Percentiles rank a stretch among this genome's conserved stretches.
These are phyloP conservation scores for Alternaria angustiovoidea DNA, from an alignment of 2,329 filamentous ascomycete genomes.

Conservation along the genomic window DNA sequence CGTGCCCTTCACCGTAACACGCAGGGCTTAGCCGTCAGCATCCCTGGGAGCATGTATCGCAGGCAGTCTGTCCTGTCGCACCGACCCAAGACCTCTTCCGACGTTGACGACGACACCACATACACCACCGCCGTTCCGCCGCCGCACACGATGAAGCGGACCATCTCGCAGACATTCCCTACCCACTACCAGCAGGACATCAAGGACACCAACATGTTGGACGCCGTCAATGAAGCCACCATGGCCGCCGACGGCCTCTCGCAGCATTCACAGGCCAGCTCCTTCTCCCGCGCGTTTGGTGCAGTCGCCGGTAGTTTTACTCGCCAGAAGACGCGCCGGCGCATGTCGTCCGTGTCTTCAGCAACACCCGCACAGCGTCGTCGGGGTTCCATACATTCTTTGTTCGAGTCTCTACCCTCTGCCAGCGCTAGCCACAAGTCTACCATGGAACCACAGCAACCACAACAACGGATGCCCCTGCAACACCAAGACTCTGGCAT, in stretches of 20 bases:
- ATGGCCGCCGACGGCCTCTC: constrained; percentile 22
- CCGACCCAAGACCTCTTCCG: constrained; percentile 54
- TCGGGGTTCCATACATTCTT: constrained; percentile 40
- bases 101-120: constrained; percentile 48
- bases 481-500: constrained; percentile 48
- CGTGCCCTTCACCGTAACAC: constrained; percentile 12
- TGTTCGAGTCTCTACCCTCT: constrained; percentile 34
- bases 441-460: constrained; percentile 33
- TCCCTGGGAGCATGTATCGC: constrained; percentile 46
- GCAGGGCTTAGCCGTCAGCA: constrained; percentile 19
- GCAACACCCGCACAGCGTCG: constrained; percentile 32
- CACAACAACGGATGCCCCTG: constrained; percentile 33
- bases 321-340: constrained; percentile 45
- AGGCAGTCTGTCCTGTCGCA: constrained; percentile 47
- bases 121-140: constrained; percentile 19
- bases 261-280: constrained; percentile 35
- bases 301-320: constrained; percentile 40
- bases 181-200: constrained; percentile 31
- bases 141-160: constrained; percentile 46
- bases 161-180: constrained; percentile 50
- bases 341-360: constrained; percentile 44
- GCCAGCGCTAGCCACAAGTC: constrained; percentile 27
- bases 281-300: constrained; percentile 42
- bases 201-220: constrained; percentile 36
- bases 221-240: constrained; percentile 41